Base-by-base conservation (phyloP, 257 asterid species). In the Scutellaria baicalensis region DNA sequence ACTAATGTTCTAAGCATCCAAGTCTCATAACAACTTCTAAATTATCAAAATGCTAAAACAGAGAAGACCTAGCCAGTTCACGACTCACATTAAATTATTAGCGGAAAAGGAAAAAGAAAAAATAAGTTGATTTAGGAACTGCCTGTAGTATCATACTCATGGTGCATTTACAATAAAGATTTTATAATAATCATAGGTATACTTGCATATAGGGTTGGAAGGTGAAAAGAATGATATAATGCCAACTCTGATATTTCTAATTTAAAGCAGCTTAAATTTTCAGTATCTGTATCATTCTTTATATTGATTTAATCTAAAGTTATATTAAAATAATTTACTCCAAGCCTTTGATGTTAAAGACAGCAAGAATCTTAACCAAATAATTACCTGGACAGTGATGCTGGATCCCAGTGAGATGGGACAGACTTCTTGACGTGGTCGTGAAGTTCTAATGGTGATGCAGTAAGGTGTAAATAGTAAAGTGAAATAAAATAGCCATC, bases 401-500 rank as follows among this genome's bases (percentile, higher is more conserved):
- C 89, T 18, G 99, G 97, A 86, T 93, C 92, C 96, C 99, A 93
- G 55, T 79, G 91, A 38, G 95, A 80, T 14, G 97, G 99, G 73
- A 93, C 99, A 60, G 96, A 79, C 72, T 89, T 93, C 85, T 93
- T 93, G 60, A 93, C 99, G 77, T 89, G 84, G 68, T 87, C 97
- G 59, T 88, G 91, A 59, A 93, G 97, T 35, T 89, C 87, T 61
- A 93, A 77, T 9, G 89, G 96, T 57, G 96, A 84, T 50, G 96
- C 86, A 8, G 90, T 91, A 35, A 93, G 92, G 84, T 93, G 99
- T 66, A 93, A 77, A 81, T 88, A 73, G 81, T 87, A 93, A 59
- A 93, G 88, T 39, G 97, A 87, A 72, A 93, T 88, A 80, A 88
- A 93, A 81, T 88, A 91, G 79, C 96, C 99, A 83, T 93, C 99